Conservation (phyloP, 2,329 filamentous ascomycete genomes). For the Pseudogymnoascus sp. region DNA sequence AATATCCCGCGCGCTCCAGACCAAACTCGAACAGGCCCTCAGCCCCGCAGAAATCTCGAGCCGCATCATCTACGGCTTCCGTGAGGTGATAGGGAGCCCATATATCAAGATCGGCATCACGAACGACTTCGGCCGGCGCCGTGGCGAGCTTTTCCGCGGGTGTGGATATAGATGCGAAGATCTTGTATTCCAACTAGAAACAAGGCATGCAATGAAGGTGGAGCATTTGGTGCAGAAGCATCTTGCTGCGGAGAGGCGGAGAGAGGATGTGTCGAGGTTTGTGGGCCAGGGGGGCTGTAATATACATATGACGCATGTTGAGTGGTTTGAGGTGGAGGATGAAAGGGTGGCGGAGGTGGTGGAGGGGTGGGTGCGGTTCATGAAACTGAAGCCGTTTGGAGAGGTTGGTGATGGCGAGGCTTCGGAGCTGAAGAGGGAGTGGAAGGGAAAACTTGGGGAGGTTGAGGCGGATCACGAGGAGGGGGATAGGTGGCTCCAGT, state of each 20-base stretch:
- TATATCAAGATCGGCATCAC: neutral
- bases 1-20: neutral
- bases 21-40: neutral
- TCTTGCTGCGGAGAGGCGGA: neutral
- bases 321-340: neutral
- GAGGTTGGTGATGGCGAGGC: neutral
- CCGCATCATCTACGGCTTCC: neutral
- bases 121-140: neutral
- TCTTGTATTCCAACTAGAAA: neutral
- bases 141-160: neutral
- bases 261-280: neutral
- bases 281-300: neutral
- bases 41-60: neutral
- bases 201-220: neutral
- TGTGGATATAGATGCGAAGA: neutral
- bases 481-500: neutral
- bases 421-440: neutral
- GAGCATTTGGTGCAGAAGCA: neutral
- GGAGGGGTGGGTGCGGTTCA: neutral
- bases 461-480: neutral
- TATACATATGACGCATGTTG: neutral
- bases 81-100: neutral
- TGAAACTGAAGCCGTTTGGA: neutral
- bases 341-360: neutral
- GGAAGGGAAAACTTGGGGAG: neutral